Conservation (phyloP, 2,329 filamentous ascomycete genomes). For the Paraconiothyrium brasiliense region DNA sequence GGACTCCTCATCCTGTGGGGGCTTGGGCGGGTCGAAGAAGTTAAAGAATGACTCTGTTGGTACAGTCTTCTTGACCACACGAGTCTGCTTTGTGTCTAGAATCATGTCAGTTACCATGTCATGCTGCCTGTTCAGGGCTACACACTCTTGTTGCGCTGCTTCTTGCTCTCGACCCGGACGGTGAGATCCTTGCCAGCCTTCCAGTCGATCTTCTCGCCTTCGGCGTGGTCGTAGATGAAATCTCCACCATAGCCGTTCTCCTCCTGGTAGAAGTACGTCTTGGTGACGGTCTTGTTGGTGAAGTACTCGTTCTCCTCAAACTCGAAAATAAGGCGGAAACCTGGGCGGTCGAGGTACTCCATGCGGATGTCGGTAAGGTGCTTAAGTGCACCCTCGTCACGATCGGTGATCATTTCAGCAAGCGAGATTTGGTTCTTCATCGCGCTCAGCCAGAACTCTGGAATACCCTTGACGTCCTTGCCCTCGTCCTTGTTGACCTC, state of each 20-base stretch:
- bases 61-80: slow-evolving; percentile 98
- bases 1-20: slow-evolving; percentile 80
- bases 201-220: slow-evolving; percentile 98
- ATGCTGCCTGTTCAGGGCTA: background rate
- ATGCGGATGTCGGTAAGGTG: slow-evolving; percentile 92
- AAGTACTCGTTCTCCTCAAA: slow-evolving; percentile 97
- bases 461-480: slow-evolving; percentile 78
- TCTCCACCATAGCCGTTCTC: slow-evolving; percentile 98
- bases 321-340: slow-evolving; percentile 98
- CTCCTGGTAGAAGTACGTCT: slow-evolving; percentile 99
- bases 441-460: slow-evolving; percentile 98
- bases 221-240: slow-evolving; percentile 99
- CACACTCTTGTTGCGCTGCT: slow-evolving; percentile 99
- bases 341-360: slow-evolving; percentile 98
- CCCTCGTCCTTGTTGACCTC: slow-evolving; percentile 68
- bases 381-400: slow-evolving; percentile 93
- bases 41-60: slow-evolving; percentile 98
- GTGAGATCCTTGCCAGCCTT: slow-evolving; percentile 92
- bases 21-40: slow-evolving; percentile 96
- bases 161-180: slow-evolving; percentile 96
- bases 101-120: slow-evolving; percentile 24
- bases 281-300: slow-evolving; percentile 95
- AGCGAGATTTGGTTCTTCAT: slow-evolving; percentile 99
- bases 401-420: slow-evolving; percentile 98
- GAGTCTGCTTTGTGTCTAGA: slow-evolving; percentile 96